Evolutionary conservation across 208 protist species (phyloP), one percentile per base, ranked within the genome.

Genomic region (Crithidia thermophila): DNA sequence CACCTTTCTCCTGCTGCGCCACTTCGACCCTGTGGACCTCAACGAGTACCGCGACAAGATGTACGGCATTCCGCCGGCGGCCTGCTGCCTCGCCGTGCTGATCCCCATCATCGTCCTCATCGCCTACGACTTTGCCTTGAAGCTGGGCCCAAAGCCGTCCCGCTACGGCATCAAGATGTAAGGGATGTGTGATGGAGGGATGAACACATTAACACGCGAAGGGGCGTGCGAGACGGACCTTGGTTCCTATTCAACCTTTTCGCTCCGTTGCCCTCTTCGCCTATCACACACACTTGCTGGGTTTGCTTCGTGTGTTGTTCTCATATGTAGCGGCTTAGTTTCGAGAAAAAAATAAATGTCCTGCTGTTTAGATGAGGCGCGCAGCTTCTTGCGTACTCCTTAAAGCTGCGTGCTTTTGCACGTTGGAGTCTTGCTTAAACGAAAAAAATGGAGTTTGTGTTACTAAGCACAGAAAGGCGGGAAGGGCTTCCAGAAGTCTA

Each of bases 11-110:
- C 14, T 85, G 3, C 69, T 94, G 31, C 76, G 80, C 34, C 60
- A 76, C 63, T 75, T 80, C 56, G 88, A 92, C 42, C 74, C 84
- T 31, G 76, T 89, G 7, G 72, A 91, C 51, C 52, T 94, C 21
- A 72, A 59, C 64, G 27, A 73, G 56, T 81, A 92, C 70, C 71
- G 69, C 52, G 77, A 84, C 1, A 80, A 88, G 67, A 77, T 92
- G 71, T 45, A 82, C 60, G 82, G 77, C 57, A 62, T 89, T 34
- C 85, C 83, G 23, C 83, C 80, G 8, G 66, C 64, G 33, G 66
- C 64, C 11, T 84, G 82, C 59, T 82, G 74, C 64, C 31, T 88
- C 23, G 64, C 56, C 7, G 59, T 87, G 20, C 49, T 87, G 13
- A 67, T 91, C 9, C 86, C 81, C 1, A 20, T 92, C 7, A 52